Conservation (phyloP, 2,329 filamentous ascomycete genomes). For the Phialophora chinensis region DNA sequence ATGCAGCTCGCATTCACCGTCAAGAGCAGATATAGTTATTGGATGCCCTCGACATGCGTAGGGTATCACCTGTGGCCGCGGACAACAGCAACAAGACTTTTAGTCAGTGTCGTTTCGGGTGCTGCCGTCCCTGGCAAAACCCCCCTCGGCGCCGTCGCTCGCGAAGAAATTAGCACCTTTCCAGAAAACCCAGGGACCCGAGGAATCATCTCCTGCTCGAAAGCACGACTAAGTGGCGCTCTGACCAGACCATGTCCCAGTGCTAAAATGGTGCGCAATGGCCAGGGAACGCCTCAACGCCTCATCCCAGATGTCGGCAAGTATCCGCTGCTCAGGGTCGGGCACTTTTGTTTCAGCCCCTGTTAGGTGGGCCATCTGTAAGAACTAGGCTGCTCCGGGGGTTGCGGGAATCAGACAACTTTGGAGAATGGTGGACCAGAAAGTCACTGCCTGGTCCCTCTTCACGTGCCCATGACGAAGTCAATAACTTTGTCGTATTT, state of each 20-base stretch:
- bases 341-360: slow-evolving; percentile 37
- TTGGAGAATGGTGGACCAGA: slow-evolving; percentile 5
- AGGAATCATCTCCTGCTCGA: slow-evolving; percentile 9
- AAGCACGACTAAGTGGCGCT: slow-evolving; percentile 25
- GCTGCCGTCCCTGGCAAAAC: neutral
- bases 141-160: slow-evolving; percentile 7
- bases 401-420: slow-evolving; percentile 32
- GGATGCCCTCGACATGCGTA: slow-evolving; percentile 4
- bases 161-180: slow-evolving; percentile 31
- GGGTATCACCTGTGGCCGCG: slow-evolving; percentile 25
- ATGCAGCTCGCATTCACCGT: slow-evolving; percentile 17
- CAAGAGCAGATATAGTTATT: slow-evolving; percentile 15
- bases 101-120: slow-evolving; percentile 3
- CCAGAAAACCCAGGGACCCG: slow-evolving; percentile 28
- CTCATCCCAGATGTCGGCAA: slow-evolving; percentile 32
- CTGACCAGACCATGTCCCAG: slow-evolving; percentile 16
- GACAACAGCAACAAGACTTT: neutral
- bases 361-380: slow-evolving; percentile 30
- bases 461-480: slow-evolving; percentile 34
- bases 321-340: slow-evolving; percentile 25
- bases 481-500: slow-evolving; percentile 27
- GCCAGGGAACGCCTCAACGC: slow-evolving; percentile 23
- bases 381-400: slow-evolving; percentile 33
- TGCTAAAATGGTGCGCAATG: slow-evolving; percentile 24
- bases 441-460: slow-evolving; percentile 22